phyloP scores from a whole-genome alignment of 495 filamentous ascomycete species.

The Talaromyces adpressus region DNA sequence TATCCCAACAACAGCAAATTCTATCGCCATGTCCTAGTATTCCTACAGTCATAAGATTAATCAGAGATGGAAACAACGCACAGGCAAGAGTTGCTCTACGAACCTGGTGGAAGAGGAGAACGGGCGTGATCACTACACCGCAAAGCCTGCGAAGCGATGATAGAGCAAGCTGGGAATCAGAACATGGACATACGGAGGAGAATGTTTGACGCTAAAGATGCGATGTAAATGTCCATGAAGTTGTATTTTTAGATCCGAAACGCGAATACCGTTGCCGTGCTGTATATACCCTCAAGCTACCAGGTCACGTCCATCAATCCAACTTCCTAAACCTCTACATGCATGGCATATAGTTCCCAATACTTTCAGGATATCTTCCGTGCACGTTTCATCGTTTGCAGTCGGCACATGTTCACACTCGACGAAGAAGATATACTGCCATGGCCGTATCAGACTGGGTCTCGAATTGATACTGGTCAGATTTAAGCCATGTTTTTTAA shows the following conservation, averaged over 20 bases:
- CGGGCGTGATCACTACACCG: not conserved
- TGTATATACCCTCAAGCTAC: not conserved
- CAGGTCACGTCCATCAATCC: slow-evolving; percentile 30
- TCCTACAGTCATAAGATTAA: not conserved
- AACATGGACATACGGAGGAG: not conserved
- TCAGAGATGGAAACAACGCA: not conserved
- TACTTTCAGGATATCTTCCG: not conserved
- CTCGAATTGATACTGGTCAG: slow-evolving; percentile 85
- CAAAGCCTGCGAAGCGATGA: not conserved
- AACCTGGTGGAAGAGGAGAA: not conserved
- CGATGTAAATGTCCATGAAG: not conserved
- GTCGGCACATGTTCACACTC: slow-evolving; percentile 54
- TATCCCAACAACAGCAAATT: not conserved
- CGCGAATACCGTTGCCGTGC: not conserved
- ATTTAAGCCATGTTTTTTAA: slow-evolving; percentile 65
- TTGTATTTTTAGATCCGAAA: not conserved
- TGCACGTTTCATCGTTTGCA: not conserved
- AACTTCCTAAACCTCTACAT: slow-evolving; percentile 36
- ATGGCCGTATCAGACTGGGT: slow-evolving; percentile 66
- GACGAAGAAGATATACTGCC: slow-evolving; percentile 93
- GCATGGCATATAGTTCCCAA: slow-evolving; percentile 2
- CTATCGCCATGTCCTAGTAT: not conserved
- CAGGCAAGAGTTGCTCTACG: not conserved
- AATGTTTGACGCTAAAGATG: no score
- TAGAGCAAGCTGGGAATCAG: not conserved